Conservation (phyloP, 805 yeast species). For the Saccharomyces jurei region DNA sequence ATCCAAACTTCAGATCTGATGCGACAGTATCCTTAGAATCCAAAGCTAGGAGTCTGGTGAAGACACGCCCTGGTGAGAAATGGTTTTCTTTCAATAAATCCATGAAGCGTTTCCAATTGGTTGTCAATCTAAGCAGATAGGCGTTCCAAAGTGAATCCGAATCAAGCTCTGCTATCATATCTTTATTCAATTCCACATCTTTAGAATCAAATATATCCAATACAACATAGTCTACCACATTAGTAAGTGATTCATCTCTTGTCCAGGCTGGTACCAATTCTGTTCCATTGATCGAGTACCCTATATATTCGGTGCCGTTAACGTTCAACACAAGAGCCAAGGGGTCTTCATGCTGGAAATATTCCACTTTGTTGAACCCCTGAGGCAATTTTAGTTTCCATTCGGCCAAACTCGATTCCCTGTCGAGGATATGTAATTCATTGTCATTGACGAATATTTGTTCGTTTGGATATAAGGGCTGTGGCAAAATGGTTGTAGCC, state of each 20-base stretch:
- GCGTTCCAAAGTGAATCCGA: slow-evolving; percentile 13
- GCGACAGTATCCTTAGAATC: slow-evolving; percentile 6
- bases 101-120: slow-evolving; percentile 15
- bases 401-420: slow-evolving; percentile 10
- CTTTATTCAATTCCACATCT: slow-evolving; percentile 16
- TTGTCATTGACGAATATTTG: slow-evolving; percentile 5
- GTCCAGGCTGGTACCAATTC: slow-evolving; percentile 29
- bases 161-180: slow-evolving; percentile 5
- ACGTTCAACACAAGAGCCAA: background rate
- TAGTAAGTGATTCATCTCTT: slow-evolving; percentile 37
- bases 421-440: slow-evolving; percentile 14
- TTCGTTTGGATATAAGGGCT: slow-evolving; percentile 15
- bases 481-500: slow-evolving; percentile 3
- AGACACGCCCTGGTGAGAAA: slow-evolving; percentile 17
- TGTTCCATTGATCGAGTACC: slow-evolving; percentile 17
- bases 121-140: slow-evolving; percentile 23
- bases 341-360: slow-evolving; percentile 3
- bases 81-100: slow-evolving; percentile 11
- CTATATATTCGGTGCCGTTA: slow-evolving; percentile 10
- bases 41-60: slow-evolving; percentile 12
- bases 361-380: slow-evolving; percentile 10
- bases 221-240: slow-evolving; percentile 30
- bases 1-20: slow-evolving; percentile 37
- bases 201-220: slow-evolving; percentile 16
- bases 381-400: slow-evolving; percentile 13